Evolutionary conservation across 164 flowering plant genomes (phyloP).

Genomic region (Annona cherimola): DNA sequence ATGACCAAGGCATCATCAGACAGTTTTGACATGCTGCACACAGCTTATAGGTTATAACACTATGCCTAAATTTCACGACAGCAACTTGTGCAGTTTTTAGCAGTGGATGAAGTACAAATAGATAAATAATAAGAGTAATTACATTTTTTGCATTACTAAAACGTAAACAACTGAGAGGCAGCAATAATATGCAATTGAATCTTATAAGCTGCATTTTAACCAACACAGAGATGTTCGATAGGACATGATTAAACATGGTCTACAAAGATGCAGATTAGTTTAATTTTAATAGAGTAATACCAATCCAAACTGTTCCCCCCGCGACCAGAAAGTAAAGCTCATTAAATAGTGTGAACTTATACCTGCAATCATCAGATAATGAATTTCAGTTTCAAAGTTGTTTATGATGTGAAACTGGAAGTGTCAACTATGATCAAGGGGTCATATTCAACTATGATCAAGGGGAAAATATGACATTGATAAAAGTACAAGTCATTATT

Average conservation of each 20-base stretch:
- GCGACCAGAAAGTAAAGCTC: constrained; percentile 97
- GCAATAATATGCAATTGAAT: not conserved
- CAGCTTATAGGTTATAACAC: too few relatives aligned
- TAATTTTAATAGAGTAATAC: constrained; percentile 28
- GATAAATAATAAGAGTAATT: not conserved
- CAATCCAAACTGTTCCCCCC: constrained; percentile 98
- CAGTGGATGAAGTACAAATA: not conserved
- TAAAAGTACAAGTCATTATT: not conserved
- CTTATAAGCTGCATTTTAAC: not conserved
- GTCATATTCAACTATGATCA: not conserved
- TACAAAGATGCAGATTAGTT: not conserved
- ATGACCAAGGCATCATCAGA: too few relatives aligned
- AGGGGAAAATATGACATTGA: too few relatives aligned
- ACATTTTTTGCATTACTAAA: too few relatives aligned
- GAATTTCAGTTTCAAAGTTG: not conserved
- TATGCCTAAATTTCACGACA: not conserved
- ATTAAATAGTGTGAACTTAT: constrained; percentile 93
- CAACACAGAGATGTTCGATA: not conserved
- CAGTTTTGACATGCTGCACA: too few relatives aligned
- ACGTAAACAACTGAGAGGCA: not conserved
- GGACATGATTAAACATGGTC: not conserved
- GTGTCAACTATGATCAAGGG: not conserved
- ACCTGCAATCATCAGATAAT: constrained; percentile 52
- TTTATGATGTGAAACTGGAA: not conserved
- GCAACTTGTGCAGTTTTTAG: not conserved